These are phyloP conservation scores for Casuarina cunninghamiana DNA, from an alignment of 306 rosid species.

Conservation along the genomic window DNA sequence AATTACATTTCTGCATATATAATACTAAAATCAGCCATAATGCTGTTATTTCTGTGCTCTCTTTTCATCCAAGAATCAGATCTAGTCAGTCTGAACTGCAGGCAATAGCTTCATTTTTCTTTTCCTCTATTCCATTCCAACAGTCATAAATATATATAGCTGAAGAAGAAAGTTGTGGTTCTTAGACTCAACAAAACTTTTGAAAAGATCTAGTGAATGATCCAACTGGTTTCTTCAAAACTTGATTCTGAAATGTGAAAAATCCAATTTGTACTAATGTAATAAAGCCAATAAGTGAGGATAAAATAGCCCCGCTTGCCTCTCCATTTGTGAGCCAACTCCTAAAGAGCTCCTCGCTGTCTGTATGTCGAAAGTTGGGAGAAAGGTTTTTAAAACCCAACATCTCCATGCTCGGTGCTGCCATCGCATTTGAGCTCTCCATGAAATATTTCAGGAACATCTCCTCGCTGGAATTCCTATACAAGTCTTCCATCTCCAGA, in stretches of 20 bases:
- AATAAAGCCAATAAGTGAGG: conserved; percentile 9
- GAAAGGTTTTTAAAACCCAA: conserved; percentile 75
- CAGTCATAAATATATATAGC: background rate
- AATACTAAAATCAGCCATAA: background rate
- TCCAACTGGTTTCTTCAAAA: conserved; percentile 12
- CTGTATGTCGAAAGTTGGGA: conserved; percentile 60
- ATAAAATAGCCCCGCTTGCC: conserved; percentile 56
- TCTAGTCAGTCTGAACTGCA: background rate
- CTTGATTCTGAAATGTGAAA: conserved; percentile 15
- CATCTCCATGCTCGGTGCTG: conserved; percentile 75
- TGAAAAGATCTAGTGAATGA: conserved; percentile 5
- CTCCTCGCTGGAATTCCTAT: conserved; percentile 82
- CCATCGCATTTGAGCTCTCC: conserved; percentile 72
- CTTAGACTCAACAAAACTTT: conserved; percentile 15
- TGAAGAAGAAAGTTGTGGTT: background rate
- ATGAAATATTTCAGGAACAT: conserved; percentile 69
- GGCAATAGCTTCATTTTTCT: background rate
- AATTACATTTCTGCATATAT: background rate
- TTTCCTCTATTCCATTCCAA: conserved; percentile 3
- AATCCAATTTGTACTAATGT: background rate
- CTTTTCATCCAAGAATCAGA: background rate
- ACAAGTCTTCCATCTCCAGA: conserved; percentile 78
- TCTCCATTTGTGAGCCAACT: conserved; percentile 97
- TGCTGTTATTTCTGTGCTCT: background rate
- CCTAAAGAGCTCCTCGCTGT: conserved; percentile 93